Conservation (phyloP, 2,329 filamentous ascomycete genomes). For the Didymella exigua region DNA sequence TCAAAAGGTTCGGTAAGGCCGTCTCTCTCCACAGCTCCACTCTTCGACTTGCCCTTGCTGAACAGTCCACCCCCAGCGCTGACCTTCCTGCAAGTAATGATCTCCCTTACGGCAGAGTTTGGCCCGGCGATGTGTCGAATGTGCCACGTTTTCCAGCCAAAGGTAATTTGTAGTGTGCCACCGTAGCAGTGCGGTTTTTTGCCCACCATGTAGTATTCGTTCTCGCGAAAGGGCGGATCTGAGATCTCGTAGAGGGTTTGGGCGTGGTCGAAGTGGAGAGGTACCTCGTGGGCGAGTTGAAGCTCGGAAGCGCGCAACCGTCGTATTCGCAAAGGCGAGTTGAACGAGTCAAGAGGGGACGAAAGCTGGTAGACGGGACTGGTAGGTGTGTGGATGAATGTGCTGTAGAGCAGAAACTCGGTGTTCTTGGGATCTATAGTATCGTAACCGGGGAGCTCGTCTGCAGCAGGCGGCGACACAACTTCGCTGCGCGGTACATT, state of each 20-base stretch:
- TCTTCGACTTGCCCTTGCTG: constrained; percentile 11
- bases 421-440: constrained; percentile 23
- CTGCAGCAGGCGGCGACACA: constrained; percentile 3
- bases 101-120: constrained; percentile 16
- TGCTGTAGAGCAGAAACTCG: constrained; percentile 23
- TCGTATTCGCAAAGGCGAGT: constrained; percentile 24
- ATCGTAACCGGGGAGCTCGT: constrained; percentile 25
- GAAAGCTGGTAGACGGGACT: constrained; percentile 27
- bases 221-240: constrained; percentile 24
- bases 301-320: constrained; percentile 24
- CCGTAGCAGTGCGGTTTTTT: constrained; percentile 20
- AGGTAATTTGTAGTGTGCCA: constrained; percentile 22
- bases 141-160: constrained; percentile 20
- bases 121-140: constrained; percentile 18
- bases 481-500: neutral
- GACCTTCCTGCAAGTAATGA: constrained; percentile 24
- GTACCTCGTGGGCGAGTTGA: constrained; percentile 11
- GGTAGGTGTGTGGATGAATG: constrained; percentile 27
- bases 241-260: constrained; percentile 25
- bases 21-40: constrained; percentile 9
- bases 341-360: constrained; percentile 20
- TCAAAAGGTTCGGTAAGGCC: constrained; percentile 14
- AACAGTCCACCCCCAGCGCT: constrained; percentile 10
- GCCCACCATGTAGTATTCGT: constrained; percentile 25
- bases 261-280: constrained; percentile 21